Percentiles rank a stretch among this genome's conserved stretches.
phyloP scores from a whole-genome alignment of 495 filamentous ascomycete species.

The Annulohypoxylon stygium region DNA sequence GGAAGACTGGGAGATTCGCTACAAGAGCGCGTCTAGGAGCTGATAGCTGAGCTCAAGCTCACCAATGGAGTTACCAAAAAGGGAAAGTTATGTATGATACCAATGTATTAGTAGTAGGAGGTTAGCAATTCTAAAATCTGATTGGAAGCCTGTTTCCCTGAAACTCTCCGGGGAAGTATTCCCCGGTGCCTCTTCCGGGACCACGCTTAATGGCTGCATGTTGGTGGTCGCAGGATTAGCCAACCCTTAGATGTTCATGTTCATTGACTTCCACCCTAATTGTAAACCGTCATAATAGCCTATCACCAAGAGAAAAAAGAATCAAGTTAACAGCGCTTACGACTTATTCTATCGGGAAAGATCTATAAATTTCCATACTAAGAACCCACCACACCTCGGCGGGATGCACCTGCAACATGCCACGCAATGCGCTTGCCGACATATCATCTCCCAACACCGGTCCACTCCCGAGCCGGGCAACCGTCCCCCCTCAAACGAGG shows the following conservation, averaged over 20 bases:
- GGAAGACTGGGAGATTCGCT: conserved; percentile 29
- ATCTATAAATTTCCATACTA: not conserved
- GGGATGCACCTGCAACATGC: not conserved
- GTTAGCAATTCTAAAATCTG: conserved; percentile 6
- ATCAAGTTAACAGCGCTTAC: not conserved
- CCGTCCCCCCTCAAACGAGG: not conserved
- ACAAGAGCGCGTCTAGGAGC: conserved; percentile 11
- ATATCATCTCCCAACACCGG: not conserved
- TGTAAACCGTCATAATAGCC: not conserved
- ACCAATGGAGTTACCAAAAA: not conserved
- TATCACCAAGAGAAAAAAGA: too few species aligned
- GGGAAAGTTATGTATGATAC: conserved; percentile 6
- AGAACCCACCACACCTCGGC: not conserved
- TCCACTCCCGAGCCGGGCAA: not conserved
- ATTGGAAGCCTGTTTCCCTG: not conserved
- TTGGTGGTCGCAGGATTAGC: not conserved
- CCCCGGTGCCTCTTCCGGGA: not conserved
- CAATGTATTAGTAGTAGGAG: not conserved
- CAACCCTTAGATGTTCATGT: too few species aligned
- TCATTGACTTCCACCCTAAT: too few species aligned
- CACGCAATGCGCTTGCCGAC: not conserved
- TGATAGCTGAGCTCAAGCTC: not conserved
- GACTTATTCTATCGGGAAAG: not conserved
- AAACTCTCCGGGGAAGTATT: not conserved
- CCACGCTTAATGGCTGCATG: not conserved